Conservation (phyloP, 345 rosid genomes). For the Acer yangbiense region DNA sequence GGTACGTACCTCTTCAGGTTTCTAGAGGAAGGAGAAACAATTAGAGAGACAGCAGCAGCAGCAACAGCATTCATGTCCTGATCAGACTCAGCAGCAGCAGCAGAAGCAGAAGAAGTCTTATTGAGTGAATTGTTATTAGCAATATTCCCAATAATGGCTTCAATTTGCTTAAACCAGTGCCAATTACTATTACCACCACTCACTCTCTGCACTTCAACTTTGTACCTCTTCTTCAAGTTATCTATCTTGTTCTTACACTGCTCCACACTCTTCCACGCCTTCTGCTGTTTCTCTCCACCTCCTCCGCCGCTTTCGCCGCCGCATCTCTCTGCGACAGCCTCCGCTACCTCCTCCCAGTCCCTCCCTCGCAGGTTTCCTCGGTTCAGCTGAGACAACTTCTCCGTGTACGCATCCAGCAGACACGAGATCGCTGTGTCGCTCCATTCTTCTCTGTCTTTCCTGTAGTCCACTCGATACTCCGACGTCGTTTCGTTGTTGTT, state of each 20-base stretch:
- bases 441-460: conserved; percentile 61
- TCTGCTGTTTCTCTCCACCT: conserved; percentile 17
- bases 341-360: conserved; percentile 61
- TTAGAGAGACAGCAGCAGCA: too few species aligned
- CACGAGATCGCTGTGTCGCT: conserved; percentile 49
- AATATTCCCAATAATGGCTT: conserved; percentile 34
- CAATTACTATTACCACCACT: conserved; percentile 31
- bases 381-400: conserved; percentile 46
- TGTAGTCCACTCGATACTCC: conserved; percentile 43
- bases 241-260: conserved; percentile 62
- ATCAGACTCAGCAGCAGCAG: background rate
- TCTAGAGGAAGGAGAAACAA: too few species aligned
- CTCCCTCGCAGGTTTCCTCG: conserved; percentile 51
- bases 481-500: conserved; percentile 22
- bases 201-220: conserved; percentile 47
- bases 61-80: too few species aligned
- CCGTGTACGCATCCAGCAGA: conserved; percentile 48
- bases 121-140: background rate
- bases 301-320: conserved; percentile 28
- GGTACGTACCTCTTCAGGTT: background rate
- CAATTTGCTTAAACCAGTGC: conserved; percentile 56
- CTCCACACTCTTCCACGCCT: conserved; percentile 46
- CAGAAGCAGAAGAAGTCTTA: conserved; percentile 15
- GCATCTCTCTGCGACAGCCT: conserved; percentile 36
- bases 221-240: conserved; percentile 53